Percentiles rank a stretch among this genome's conserved stretches.
These are phyloP conservation scores for Sclerotinia nivalis DNA, from an alignment of 2,329 filamentous ascomycete genomes.

Conservation along the genomic window DNA sequence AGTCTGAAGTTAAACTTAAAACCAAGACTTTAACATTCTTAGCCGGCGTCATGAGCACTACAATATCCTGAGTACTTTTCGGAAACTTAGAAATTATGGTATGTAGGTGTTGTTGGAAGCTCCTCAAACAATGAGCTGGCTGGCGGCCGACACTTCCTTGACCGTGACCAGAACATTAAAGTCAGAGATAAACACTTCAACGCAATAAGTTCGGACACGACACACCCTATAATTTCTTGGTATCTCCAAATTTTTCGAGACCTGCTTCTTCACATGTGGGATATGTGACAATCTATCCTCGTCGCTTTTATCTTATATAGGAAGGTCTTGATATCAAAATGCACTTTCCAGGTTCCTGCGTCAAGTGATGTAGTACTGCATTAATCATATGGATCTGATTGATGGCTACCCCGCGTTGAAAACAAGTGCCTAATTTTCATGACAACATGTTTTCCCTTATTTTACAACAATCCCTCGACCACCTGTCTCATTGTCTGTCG, in stretches of 20 bases:
- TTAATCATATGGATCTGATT: slow-evolving; percentile 1
- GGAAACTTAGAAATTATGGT: background rate
- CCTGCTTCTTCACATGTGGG: too few relatives aligned
- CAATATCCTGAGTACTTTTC: too few relatives aligned
- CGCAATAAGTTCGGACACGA: background rate
- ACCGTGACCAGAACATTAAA: too few relatives aligned
- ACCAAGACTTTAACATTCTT: background rate
- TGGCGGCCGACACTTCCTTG: background rate
- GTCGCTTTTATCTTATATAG: background rate
- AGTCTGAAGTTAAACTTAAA: background rate
- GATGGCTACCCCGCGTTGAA: background rate
- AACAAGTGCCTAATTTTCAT: background rate
- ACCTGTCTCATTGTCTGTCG: background rate
- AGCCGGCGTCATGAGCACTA: too few relatives aligned
- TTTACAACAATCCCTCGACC: background rate
- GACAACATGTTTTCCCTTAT: background rate
- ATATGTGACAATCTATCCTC: background rate
- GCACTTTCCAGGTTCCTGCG: slow-evolving; percentile 11
- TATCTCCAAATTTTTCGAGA: background rate
- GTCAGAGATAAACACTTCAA: background rate
- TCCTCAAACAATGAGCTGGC: background rate
- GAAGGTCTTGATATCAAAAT: slow-evolving; percentile 12
- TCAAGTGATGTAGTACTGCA: slow-evolving; percentile 18
- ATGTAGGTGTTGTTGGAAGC: background rate
- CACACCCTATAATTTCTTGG: background rate